These are phyloP conservation scores for Metschnikowia peoriensis DNA, from an alignment of 805 yeast species.

Conservation along the genomic window DNA sequence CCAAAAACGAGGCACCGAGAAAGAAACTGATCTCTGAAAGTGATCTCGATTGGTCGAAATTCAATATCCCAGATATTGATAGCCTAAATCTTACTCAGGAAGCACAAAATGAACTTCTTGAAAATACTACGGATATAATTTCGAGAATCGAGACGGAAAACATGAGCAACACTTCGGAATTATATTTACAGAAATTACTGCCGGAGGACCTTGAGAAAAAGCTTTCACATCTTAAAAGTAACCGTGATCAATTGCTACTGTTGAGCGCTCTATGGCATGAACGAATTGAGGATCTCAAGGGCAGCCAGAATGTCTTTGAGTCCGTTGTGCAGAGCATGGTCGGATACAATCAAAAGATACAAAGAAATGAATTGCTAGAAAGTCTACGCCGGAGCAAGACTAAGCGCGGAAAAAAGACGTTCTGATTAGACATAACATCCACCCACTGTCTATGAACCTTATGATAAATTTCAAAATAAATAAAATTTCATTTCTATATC, in stretches of 20 bases:
- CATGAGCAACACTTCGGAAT: constrained; percentile 29
- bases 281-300: constrained; percentile 46
- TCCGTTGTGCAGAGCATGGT: constrained; percentile 85
- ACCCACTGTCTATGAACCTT: too few relatives aligned
- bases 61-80: constrained; percentile 34
- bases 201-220: constrained; percentile 32
- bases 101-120: constrained; percentile 24
- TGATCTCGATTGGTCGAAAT: constrained; percentile 37
- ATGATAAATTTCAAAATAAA: too few relatives aligned
- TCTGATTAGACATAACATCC: not conserved
- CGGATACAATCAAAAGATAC: constrained; percentile 82
- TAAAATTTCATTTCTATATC: too few relatives aligned
- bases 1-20: constrained; percentile 9
- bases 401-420: constrained; percentile 19
- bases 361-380: constrained; percentile 47
- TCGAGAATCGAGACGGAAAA: constrained; percentile 35
- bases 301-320: constrained; percentile 76
- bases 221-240: constrained; percentile 30
- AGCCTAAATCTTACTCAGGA: constrained; percentile 30
- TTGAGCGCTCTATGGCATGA: constrained; percentile 50
- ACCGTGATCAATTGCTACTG: constrained; percentile 25
- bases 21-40: constrained; percentile 26
- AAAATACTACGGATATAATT: constrained; percentile 26
- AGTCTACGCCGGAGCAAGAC: constrained; percentile 30
- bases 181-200: constrained; percentile 22